Conservation (phyloP, 1,284 basidiomycete genomes). For the Pisolithus thermaeus region DNA sequence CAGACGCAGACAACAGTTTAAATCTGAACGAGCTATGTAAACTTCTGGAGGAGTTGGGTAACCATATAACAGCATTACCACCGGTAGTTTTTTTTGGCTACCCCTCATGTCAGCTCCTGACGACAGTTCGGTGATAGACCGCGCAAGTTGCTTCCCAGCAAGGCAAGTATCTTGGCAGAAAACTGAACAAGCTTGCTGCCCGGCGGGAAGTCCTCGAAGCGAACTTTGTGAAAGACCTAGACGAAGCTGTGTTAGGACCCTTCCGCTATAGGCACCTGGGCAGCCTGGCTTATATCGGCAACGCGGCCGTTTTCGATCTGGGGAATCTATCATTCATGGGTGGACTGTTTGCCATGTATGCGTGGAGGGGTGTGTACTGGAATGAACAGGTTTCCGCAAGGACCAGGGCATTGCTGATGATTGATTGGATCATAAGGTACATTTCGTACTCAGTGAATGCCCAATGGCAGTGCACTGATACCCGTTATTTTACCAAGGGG, state of each 20-base stretch:
- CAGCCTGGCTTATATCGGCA: constrained; percentile 88
- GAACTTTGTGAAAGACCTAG: constrained; percentile 56
- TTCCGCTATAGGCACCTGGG: constrained; percentile 84
- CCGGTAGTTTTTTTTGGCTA: constrained; percentile 57
- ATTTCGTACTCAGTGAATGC: constrained; percentile 14
- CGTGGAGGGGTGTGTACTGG: constrained; percentile 92
- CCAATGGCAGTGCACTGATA: neutral
- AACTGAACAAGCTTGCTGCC: constrained; percentile 67
- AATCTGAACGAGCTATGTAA: constrained; percentile 85
- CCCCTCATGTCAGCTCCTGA: neutral
- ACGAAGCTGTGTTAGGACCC: constrained; percentile 69
- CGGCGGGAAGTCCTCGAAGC: constrained; percentile 42
- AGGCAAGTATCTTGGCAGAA: constrained; percentile 87
- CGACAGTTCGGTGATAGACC: constrained; percentile 45
- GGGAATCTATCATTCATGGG: constrained; percentile 76
- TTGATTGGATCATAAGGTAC: constrained; percentile 86
- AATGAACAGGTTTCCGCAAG: constrained; percentile 87
- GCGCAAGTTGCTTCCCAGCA: constrained; percentile 92
- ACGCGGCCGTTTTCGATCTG: constrained; percentile 88
- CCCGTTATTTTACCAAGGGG: constrained; percentile 44
- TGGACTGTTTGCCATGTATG: constrained; percentile 87
- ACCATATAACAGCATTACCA: constrained; percentile 88
- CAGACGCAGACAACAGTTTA: constrained; percentile 78
- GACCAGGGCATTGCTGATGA: constrained; percentile 86
- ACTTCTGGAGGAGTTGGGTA: constrained; percentile 81